phyloP scores from a whole-genome alignment of 2,329 filamentous ascomycete genomes.

The Cordyceps fumosorosea region DNA sequence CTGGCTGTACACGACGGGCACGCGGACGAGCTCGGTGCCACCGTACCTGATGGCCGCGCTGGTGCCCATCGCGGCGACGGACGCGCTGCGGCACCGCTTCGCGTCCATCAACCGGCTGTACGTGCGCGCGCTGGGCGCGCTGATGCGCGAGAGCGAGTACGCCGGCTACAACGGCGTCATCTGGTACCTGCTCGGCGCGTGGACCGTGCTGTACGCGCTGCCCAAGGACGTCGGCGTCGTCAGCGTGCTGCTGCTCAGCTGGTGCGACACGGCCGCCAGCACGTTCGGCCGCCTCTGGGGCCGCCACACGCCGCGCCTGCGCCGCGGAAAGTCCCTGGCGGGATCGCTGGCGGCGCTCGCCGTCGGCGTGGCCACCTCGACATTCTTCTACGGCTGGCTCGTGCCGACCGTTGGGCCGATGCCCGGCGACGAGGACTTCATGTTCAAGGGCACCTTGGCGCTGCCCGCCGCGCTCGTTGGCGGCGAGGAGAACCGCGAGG shows the following conservation, averaged over 20 bases:
- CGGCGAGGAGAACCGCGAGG: constrained; percentile 52
- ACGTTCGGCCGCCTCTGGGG: constrained; percentile 90
- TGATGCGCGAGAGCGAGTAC: constrained; percentile 97
- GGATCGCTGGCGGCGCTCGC: constrained; percentile 79
- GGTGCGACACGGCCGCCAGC: constrained; percentile 96
- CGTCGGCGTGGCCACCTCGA: constrained; percentile 76
- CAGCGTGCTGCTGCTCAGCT: constrained; percentile 82
- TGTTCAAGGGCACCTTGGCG: constrained; percentile 72
- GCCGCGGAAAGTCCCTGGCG: constrained; percentile 84
- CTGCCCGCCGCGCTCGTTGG: constrained; percentile 56
- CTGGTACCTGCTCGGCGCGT: constrained; percentile 88
- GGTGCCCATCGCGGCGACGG: constrained; percentile 75
- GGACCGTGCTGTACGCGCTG: constrained; percentile 77
- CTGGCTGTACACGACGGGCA: constrained; percentile 73
- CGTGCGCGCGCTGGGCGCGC: constrained; percentile 72
- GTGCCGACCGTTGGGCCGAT: constrained; percentile 62
- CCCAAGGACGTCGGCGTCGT: constrained; percentile 92
- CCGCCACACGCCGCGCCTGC: constrained; percentile 76
- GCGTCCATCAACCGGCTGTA: constrained; percentile 80
- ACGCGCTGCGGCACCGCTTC: constrained; percentile 77
- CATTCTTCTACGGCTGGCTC: constrained; percentile 81
- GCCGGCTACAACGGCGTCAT: constrained; percentile 94
- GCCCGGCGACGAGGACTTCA: constrained; percentile 62
- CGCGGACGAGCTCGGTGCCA: constrained; percentile 70
- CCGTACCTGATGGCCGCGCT: constrained; percentile 76